Percentiles rank a stretch among this genome's conserved stretches.
These are phyloP conservation scores for Podospora pseudocomata DNA, from an alignment of 495 filamentous ascomycete species.

Conservation along the genomic window DNA sequence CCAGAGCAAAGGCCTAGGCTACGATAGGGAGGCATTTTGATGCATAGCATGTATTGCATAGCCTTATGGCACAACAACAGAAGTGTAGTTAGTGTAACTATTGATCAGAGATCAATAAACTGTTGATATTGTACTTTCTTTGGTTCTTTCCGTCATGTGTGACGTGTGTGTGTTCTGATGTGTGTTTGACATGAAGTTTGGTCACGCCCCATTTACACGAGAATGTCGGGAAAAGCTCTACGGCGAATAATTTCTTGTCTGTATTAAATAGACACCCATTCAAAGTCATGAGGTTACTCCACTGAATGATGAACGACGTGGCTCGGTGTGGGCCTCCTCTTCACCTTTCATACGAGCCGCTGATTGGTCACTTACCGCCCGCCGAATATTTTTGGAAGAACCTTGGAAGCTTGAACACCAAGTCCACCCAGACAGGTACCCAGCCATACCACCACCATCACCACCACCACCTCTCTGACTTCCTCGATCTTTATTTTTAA, in stretches of 20 bases:
- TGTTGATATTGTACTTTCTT: neutral
- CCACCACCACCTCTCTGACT: neutral
- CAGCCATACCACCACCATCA: too few species aligned
- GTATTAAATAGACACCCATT: too few species aligned
- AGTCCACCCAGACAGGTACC: too few species aligned
- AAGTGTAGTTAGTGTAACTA: neutral
- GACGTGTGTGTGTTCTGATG: too few species aligned
- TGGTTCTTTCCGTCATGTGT: too few species aligned
- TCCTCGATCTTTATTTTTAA: neutral
- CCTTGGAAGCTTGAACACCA: neutral
- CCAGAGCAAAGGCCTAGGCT: neutral
- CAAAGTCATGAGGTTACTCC: too few species aligned
- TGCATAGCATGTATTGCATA: neutral
- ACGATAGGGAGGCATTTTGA: neutral
- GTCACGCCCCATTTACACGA: too few species aligned
- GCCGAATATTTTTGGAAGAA: conserved; percentile 10
- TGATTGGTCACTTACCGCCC: conserved; percentile 23
- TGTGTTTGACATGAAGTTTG: too few species aligned
- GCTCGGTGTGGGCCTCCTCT: neutral
- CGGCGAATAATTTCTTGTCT: too few species aligned
- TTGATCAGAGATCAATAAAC: neutral
- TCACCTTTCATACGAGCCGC: neutral
- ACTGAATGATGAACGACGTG: too few species aligned
- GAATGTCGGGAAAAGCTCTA: too few species aligned
- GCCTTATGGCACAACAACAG: neutral